Evolutionary conservation across 1,284 basidiomycete genomes (phyloP), one percentile per base, ranked within the genome.

Genomic region (Ustilago tritici): DNA sequence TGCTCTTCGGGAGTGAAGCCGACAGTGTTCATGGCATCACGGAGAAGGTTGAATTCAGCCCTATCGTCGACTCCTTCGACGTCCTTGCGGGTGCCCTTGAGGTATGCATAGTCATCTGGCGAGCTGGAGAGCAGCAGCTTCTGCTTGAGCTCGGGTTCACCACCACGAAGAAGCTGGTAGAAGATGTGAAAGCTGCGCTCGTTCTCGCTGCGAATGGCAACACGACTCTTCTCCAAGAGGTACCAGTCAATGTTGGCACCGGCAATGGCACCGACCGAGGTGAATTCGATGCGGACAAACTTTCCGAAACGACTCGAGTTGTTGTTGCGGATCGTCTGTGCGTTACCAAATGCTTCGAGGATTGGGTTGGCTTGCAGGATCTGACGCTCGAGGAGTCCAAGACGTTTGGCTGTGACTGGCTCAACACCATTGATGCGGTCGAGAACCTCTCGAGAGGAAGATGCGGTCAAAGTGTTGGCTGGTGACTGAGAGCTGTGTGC

Each of bases 241-340:
- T 99, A 99, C 97, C 97, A 99, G 86, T 99, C 95, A 74, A 99
- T 96, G 84, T 96, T 98, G 46, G 97, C 97, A 2, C 97, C 97
- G 0, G 95, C 94, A 65, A 99, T 99, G 72, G 94, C 94, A 0
- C 96, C 96, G 65, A 94, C 91, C 0, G 93, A 92, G 0, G 94
- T 92, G 86, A 99, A 99, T 84, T 93, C 94, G 79, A 99, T 99
- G 55, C 95, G 90, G 43, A 99, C 94, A 86, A 99, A 99, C 88
- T 99, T 99, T 32, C 95, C 75, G 86, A 98, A 99, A 53, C 97
- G 93, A 90, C 93, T 95, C 9, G 97, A 99, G 85, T 99, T 99
- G 88, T 99, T 98, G 86, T 99, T 99, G 56, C 96, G 89, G 87
- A 98, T 94, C 0, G 97, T 99, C 87, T 99, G 97, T 5, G 97